Evolutionary conservation across 1,284 basidiomycete genomes (phyloP).

Genomic region (Hypsizygus ulmarius): DNA sequence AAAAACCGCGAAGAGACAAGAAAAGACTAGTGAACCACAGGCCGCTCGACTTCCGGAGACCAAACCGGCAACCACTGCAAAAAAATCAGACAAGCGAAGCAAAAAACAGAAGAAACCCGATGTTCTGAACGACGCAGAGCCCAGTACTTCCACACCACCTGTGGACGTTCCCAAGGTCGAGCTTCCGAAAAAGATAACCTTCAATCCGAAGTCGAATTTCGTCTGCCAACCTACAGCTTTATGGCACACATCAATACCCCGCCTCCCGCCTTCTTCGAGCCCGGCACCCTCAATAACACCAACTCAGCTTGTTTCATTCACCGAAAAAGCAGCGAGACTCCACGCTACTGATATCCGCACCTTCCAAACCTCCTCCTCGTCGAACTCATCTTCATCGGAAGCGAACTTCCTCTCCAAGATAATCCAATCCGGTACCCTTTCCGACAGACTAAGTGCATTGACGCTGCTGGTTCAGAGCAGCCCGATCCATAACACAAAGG

Average conservation of each 20-base stretch:
- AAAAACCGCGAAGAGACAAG: slow-evolving; percentile 6
- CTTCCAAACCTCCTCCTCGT: slow-evolving; percentile 42
- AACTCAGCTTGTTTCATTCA: slow-evolving; percentile 43
- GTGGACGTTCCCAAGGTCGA: slow-evolving; percentile 25
- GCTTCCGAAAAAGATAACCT: slow-evolving; percentile 30
- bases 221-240: slow-evolving; percentile 52
- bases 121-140: slow-evolving; percentile 4
- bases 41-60: background rate
- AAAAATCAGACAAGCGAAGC: slow-evolving; percentile 3
- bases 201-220: slow-evolving; percentile 35
- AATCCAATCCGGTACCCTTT: slow-evolving; percentile 85
- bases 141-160: slow-evolving; percentile 11
- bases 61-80: background rate
- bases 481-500: slow-evolving; percentile 85
- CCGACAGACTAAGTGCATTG: slow-evolving; percentile 90
- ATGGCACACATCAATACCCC: slow-evolving; percentile 55
- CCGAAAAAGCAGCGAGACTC: slow-evolving; percentile 48
- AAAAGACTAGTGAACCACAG: slow-evolving; percentile 8
- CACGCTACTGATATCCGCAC: slow-evolving; percentile 49
- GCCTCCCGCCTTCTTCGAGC: slow-evolving; percentile 27
- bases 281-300: slow-evolving; percentile 38
- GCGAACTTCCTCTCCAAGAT: slow-evolving; percentile 81
- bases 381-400: slow-evolving; percentile 58
- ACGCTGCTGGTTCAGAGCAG: slow-evolving; percentile 90
- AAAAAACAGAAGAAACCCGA: slow-evolving; percentile 7